Base-by-base conservation (phyloP, 495 filamentous ascomycete species). In the Cercophora scortea region DNA sequence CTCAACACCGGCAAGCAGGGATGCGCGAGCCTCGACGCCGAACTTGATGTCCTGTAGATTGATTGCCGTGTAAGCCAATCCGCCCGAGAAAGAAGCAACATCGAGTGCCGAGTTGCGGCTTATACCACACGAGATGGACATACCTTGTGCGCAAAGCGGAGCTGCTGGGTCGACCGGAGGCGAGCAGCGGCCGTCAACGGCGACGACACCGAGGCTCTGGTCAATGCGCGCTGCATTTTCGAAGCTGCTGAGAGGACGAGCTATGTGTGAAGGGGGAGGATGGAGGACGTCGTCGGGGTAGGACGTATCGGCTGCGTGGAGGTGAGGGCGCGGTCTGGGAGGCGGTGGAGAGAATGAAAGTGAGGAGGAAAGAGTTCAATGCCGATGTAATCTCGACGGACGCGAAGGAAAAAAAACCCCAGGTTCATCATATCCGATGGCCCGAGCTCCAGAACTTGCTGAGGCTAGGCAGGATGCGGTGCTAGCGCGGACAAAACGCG, bases 111-210 rank as follows among this genome's bases (percentile, higher is more conserved):
- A 15, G 32, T 17, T 32, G 17, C 6, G 11, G 9, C 18, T 15
- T 17, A 4, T 19, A 2, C 8, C 7, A n/a, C 35, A 49, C 6
- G 19, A 5, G 34, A 40, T 4, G 32, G 25, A 71, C 81, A 56
- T 75, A 92, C 89, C 88, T 96, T 96, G 81, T 96, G 90, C 51
- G 89, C 88, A 68, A 90, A 96, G 60, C 90, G 79, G 70, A 91
- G 82, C 73, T 95, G 90, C 70, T 92, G 89, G 50, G 87, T 77
- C 58, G 80, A 66, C 73, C 83, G 73, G 77, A 84, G 68, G 46
- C 73, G 74, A 58, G 76, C 73, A 53, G 84, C 81, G 47, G 67
- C 61, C 53, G 68, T 60, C 42, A 62, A 56, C 36, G 71, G 66
- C 44, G 87, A 85, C 45, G 89, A 79, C 69, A 83, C 79, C 49